A percentile compares a stretch with the other conserved stretches of the same genome.
These are phyloP conservation scores for Fragaria nilgerrensis DNA, from an alignment of 306 rosid genomes.

Conservation along the genomic window DNA sequence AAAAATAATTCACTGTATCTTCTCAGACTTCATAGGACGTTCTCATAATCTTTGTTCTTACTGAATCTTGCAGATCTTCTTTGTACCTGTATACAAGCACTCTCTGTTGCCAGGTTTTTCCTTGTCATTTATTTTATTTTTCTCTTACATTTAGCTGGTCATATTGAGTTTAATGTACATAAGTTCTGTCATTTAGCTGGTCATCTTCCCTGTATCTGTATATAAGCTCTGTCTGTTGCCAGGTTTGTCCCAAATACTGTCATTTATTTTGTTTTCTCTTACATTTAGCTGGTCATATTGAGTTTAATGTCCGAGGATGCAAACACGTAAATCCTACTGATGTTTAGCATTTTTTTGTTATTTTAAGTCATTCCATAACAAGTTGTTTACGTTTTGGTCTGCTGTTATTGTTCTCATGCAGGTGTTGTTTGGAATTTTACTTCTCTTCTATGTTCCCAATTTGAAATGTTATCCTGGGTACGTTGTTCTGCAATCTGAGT, in stretches of 20 bases:
- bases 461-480: slow-evolving; percentile 68
- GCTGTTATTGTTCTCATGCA: slow-evolving; percentile 31
- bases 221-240: slow-evolving; percentile 47
- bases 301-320: not conserved
- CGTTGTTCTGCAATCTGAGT: slow-evolving; percentile 35
- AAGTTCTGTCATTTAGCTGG: no score
- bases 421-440: slow-evolving; percentile 72
- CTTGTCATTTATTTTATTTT: not conserved
- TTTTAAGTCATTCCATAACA: not conserved
- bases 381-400: slow-evolving; percentile 9
- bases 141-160: not conserved
- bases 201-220: slow-evolving; percentile 44
- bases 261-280: not conserved
- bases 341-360: not conserved
- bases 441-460: slow-evolving; percentile 60
- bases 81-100: slow-evolving; percentile 47
- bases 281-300: not conserved
- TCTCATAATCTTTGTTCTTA: slow-evolving; percentile 23
- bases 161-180: not conserved
- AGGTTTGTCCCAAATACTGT: slow-evolving; percentile 36
- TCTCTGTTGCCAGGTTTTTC: slow-evolving; percentile 57
- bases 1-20: slow-evolving; percentile 6
- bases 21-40: not conserved
- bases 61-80: slow-evolving; percentile 48
- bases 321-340: not conserved